Percentiles rank a stretch among this genome's conserved stretches.
phyloP scores from a whole-genome alignment of 768 basidiomycete species.

The Pleurotus djamor region DNA sequence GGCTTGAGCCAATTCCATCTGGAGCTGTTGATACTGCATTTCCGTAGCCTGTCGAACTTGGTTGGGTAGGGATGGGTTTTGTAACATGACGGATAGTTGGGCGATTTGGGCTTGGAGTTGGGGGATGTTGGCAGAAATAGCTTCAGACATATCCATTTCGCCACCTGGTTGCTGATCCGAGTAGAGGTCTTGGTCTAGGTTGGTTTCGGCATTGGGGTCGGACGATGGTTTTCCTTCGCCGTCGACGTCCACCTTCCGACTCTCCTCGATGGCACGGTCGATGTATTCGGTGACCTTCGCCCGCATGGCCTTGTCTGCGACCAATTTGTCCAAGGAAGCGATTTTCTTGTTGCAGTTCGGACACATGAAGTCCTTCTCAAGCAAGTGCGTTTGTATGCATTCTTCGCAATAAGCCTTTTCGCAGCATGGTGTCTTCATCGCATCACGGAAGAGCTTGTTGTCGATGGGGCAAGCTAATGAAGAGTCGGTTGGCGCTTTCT shows the following conservation, averaged over 20 bases:
- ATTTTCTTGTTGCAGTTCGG: conserved; percentile 89
- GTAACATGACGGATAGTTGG: conserved; percentile 79
- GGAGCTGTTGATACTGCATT: conserved; percentile 79
- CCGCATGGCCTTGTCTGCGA: conserved; percentile 77
- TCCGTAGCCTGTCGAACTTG: conserved; percentile 79
- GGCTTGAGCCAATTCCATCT: conserved; percentile 77
- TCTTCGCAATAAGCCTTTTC: conserved; percentile 92
- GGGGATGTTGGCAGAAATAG: conserved; percentile 73
- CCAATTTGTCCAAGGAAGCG: conserved; percentile 83
- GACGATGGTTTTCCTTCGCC: conserved; percentile 33
- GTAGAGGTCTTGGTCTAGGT: conserved; percentile 63
- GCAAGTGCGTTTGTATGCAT: conserved; percentile 91
- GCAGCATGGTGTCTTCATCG: conserved; percentile 96
- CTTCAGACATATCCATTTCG: conserved; percentile 66
- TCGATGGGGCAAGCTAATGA: conserved; percentile 88
- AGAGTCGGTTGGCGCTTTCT: conserved; percentile 75
- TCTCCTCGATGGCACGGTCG: conserved; percentile 76
- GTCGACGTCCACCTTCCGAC: conserved; percentile 54
- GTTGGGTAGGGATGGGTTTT: conserved; percentile 70
- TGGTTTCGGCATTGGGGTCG: conserved; percentile 26
- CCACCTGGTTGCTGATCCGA: conserved; percentile 67
- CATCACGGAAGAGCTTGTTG: conserved; percentile 90
- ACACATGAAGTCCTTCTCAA: conserved; percentile 95
- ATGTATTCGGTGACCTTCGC: conserved; percentile 81
- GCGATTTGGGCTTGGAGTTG: conserved; percentile 82